A percentile compares a stretch with the other conserved stretches of the same genome.
Evolutionary conservation across 129 eudicot species (phyloP).

Genomic region (Ambrosia artemisiifolia): DNA sequence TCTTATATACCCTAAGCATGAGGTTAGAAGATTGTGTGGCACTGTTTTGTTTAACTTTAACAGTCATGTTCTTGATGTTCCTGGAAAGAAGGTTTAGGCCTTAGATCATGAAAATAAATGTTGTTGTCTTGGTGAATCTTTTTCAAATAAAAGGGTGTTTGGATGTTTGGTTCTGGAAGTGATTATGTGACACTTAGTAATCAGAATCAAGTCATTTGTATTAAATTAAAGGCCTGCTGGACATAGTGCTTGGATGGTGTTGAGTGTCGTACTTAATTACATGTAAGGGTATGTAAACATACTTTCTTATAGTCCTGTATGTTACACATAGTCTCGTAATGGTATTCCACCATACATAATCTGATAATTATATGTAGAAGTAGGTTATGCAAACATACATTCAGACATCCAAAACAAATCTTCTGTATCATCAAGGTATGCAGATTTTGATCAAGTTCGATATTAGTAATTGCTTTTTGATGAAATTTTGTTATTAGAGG

Average conservation of each 20-base stretch:
- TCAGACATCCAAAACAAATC: background rate
- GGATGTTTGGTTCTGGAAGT: background rate
- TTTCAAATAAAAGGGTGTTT: background rate
- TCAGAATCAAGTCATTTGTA: background rate
- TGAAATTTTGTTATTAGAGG: background rate
- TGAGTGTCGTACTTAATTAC: background rate
- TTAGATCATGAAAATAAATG: background rate
- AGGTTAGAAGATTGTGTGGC: background rate
- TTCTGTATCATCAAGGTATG: background rate
- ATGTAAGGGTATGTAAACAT: background rate
- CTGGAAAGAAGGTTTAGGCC: background rate
- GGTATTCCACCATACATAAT: background rate
- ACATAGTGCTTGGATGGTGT: background rate
- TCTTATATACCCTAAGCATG: background rate
- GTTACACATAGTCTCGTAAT: background rate
- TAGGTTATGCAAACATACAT: background rate
- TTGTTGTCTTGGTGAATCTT: conserved; percentile 3
- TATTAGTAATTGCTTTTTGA: background rate
- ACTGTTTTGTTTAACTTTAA: background rate
- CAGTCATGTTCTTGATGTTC: background rate
- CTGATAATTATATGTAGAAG: background rate
- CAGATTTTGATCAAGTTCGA: background rate
- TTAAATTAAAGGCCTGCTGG: background rate
- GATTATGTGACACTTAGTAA: background rate
- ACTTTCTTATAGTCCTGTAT: background rate